These are phyloP conservation scores for Thalassiosira profunda DNA, from an alignment of 108 stramenopile species.

Conservation along the genomic window DNA sequence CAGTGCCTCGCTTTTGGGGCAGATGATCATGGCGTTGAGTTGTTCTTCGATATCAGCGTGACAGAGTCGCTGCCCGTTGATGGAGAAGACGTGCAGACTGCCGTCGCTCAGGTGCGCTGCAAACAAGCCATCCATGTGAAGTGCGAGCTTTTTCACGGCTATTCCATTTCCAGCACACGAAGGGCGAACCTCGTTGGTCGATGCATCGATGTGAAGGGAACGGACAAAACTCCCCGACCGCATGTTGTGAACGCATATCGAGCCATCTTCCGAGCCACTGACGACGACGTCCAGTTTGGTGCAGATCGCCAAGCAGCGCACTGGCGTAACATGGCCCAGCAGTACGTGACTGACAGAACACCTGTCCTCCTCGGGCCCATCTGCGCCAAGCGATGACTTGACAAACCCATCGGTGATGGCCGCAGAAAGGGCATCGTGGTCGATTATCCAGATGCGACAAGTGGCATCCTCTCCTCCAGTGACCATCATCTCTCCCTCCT, in stretches of 20 bases:
- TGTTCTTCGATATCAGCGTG: conserved; percentile 59
- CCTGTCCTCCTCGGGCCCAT: conserved; percentile 23
- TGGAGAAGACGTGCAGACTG: conserved; percentile 60
- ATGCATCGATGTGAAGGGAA: conserved; percentile 50
- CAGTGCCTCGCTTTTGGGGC: conserved; percentile 62
- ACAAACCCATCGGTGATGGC: conserved; percentile 80
- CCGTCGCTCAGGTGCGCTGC: conserved; percentile 70
- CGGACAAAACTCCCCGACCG: conserved; percentile 76
- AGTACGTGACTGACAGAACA: conserved; percentile 68
- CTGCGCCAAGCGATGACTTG: conserved; percentile 63
- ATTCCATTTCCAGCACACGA: conserved; percentile 42
- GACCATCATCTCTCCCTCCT: conserved; percentile 68
- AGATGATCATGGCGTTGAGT: conserved; percentile 76
- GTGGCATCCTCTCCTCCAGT: conserved; percentile 86
- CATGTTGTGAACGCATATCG: conserved; percentile 78
- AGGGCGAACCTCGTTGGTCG: conserved; percentile 21
- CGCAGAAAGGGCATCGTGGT: conserved; percentile 68
- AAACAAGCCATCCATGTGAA: conserved; percentile 64
- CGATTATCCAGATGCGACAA: conserved; percentile 82
- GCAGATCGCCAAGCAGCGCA: conserved; percentile 66
- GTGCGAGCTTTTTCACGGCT: conserved; percentile 55
- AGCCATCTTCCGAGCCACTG: conserved; percentile 65
- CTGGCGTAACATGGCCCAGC: conserved; percentile 71
- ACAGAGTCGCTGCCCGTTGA: conserved; percentile 69
- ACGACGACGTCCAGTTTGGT: conserved; percentile 78